A percentile compares a stretch with the other conserved stretches of the same genome.
phyloP scores from a whole-genome alignment of 2,329 filamentous ascomycete species.

The Thermothelomyces thermophilus region DNA sequence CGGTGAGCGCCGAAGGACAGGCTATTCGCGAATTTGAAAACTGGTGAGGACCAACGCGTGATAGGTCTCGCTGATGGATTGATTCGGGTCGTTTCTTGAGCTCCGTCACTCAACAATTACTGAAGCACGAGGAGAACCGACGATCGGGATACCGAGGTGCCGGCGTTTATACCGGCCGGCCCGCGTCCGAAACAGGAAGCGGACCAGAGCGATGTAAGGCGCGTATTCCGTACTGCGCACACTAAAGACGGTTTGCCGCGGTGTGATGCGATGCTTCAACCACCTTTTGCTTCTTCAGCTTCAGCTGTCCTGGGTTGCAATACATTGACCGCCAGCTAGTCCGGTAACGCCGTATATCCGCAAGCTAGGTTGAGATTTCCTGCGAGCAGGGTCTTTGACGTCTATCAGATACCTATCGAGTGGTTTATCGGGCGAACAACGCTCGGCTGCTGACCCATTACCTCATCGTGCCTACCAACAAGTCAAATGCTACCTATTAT shows the following conservation, averaged over 20 bases:
- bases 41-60: too few relatives aligned
- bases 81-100: neutral
- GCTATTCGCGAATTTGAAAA: neutral
- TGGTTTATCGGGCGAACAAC: neutral
- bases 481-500: too few relatives aligned
- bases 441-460: neutral
- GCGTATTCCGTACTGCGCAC: too few relatives aligned
- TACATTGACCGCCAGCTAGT: too few relatives aligned
- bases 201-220: too few relatives aligned
- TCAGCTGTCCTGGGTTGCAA: too few relatives aligned
- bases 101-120: neutral
- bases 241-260: too few relatives aligned
- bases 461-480: slow-evolving; percentile 2
- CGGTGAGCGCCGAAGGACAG: slow-evolving; percentile 16
- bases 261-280: too few relatives aligned
- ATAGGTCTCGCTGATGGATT: neutral
- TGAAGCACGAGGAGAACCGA: slow-evolving; percentile 2
- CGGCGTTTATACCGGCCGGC: neutral
- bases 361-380: neutral
- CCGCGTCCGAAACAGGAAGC: neutral
- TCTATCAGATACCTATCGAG: too few relatives aligned
- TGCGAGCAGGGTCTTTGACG: neutral
- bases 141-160: neutral
- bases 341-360: too few relatives aligned
- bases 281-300: too few relatives aligned